Evolutionary conservation across 441 rosid genomes (phyloP), one percentile per base, ranked within the genome.

Genomic region (Croton setiger): DNA sequence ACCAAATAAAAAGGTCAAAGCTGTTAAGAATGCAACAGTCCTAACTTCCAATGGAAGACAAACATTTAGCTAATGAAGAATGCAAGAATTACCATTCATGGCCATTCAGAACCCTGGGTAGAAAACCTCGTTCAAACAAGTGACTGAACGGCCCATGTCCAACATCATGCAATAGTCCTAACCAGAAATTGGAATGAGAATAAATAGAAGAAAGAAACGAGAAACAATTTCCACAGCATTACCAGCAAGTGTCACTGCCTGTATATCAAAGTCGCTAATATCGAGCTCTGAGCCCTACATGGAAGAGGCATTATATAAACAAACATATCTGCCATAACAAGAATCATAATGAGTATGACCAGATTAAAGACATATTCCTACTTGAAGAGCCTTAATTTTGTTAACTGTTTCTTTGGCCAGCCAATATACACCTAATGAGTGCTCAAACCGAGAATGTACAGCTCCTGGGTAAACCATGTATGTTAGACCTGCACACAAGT

Each of bases 131-230:
- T 81, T 89, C 96, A 77, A 89, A 89, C 76, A 79, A 41, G 85
- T 87, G 89, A 74, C 92, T 87, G 78, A 87, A 89, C 51, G 96
- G 92, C 35, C 92, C 96, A 77, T 89, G 96, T 54, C 96, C 96
- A 72, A 89, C 83, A 84, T 89, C 96, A 79, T 89, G 96, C 74
- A 89, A 75, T n/a, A 89, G 78, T 77, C 96, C 96, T 85, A 63
- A 15, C 64, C 8, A 64, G 15, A 41, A 66, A 61, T 49, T 36
- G 41, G 23, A 5, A 65, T n/a, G 23, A 68, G 35, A 45, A 45
- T 7, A 68, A 49, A 70, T 49, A 11, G 73, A 49, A 23, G 15
- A 45, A n/a, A 65, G 33, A 62, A 14, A 21, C 20, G 15, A 63
- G 44, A 55, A 55, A 18, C 6, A 41, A 47, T 52, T 37, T 44